Base-by-base conservation (phyloP, 345 rosid genomes). In the Euphorbia pulcherrima region DNA sequence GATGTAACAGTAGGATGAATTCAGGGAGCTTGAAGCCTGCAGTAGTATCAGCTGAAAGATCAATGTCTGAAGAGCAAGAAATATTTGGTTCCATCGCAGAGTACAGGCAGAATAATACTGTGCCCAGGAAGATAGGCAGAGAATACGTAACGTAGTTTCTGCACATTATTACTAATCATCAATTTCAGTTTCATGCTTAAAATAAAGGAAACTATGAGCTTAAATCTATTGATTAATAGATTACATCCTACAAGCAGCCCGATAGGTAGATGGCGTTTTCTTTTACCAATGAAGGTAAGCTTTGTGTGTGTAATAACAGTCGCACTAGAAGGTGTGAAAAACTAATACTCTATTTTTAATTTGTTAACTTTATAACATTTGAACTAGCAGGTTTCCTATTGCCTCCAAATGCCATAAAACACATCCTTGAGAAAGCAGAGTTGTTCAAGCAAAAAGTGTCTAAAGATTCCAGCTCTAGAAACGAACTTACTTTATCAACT, bases 1-100 rank as follows among this genome's bases (percentile, higher is more conserved):
- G 70, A 92, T 86, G 88, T 84, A 89, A 64, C 93, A 89, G 72
- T 85, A 83, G 50, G 92, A 87, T 29, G 97, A 92, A 66, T 89
- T 89, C 74, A 92, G 77, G 62, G 88, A 87, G 64, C 81, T 70
- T 73, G 97, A 73, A 55, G 76, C 85, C 97, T 92, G 88, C 70
- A 68, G 63, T 6, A 69, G 64, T 26, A 70, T 71, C 65, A 62
- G 74, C 69, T 70, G 58, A 71, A 40, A 41, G 50, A 72, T 65
- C 62, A 62, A 52, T 20, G 54, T n/a, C 64, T 28, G 52, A 62
- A 59, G 57, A 26, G 29, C 23, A 18, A 53, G 57, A 7, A 24
- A 39, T 67, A 23, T 52, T 2, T 13, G 29, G 21, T 62, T 39
- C 7, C 37, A 60, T n/a, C 11, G 26, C 1, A 46, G 39, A 26